Conservation (phyloP, 306 rosid species). For the Cucurbita ficifolia region DNA sequence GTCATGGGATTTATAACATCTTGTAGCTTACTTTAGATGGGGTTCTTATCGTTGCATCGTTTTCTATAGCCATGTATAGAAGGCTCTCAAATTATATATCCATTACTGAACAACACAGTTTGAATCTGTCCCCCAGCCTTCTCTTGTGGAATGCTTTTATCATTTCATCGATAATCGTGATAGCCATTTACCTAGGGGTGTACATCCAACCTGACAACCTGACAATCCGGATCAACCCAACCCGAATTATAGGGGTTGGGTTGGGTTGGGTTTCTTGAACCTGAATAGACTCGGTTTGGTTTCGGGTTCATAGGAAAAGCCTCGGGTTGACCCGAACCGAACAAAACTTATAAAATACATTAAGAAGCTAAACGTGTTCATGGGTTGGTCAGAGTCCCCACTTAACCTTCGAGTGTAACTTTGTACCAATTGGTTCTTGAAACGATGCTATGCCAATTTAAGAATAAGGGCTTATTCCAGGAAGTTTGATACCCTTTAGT, state of each 20-base stretch:
- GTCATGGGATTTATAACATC: not conserved
- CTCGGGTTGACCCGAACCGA: too few relatives aligned
- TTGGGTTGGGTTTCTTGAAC: too few relatives aligned
- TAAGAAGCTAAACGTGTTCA: too few relatives aligned
- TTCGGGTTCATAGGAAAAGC: too few relatives aligned
- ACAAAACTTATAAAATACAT: too few relatives aligned
- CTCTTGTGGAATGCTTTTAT: not conserved
- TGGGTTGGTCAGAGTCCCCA: too few relatives aligned
- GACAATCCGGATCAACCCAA: too few relatives aligned
- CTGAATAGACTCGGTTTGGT: too few relatives aligned
- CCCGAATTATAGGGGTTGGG: too few relatives aligned
- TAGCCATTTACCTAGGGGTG: not conserved
- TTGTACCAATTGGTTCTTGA: not conserved
- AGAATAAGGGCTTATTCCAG: not conserved
- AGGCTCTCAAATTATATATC: not conserved
- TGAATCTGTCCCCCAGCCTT: not conserved
- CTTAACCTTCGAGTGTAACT: not conserved
- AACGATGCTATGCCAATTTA: not conserved
- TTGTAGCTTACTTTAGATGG: not conserved
- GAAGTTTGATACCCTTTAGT: not conserved
- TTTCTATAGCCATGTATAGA: not conserved
- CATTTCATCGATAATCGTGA: not conserved
- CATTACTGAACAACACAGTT: not conserved
- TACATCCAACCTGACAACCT: too few relatives aligned
- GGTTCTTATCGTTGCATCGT: not conserved